Evolutionary conservation across 2,329 filamentous ascomycete species (phyloP), one percentile per base, ranked within the genome.

Genomic region (Neospermospora avenae): DNA sequence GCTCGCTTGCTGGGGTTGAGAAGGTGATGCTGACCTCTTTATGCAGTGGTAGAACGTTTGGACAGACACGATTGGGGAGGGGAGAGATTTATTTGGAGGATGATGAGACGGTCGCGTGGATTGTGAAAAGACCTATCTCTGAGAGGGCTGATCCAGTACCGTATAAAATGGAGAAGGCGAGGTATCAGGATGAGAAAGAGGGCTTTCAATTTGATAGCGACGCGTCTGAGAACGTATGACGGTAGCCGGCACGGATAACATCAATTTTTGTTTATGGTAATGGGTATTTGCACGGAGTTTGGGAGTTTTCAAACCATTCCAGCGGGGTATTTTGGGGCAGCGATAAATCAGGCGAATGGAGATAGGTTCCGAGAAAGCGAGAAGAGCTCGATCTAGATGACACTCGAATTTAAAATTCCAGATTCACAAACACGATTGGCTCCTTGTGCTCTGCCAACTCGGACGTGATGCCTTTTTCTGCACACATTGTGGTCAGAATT

Each of bases 51-150:
- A 57, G 35, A 13, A 25, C 24, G 5, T 59, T 52, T 20, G 11
- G 51, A 22, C 25, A 39, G 5, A 39, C 44, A 34, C 37, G 49
- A 44, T 11, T 24, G 6, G 18, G 49, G 18, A 44, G 59, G 45
- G 62, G 68, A 39, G 59, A 61, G 24, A 70, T 70, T 13, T 68
- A 61, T 31, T 63, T 69, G 22, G 57, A 64, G n/a, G 65, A 68
- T 18, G 65, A 70, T 24, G 66, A 68, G 25, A 58, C 51, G 7
- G 35, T 60, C 5, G 39, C 60, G 13, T 67, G 61, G 14, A 60
- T 67, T 20, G 55, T 66, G 10, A 63, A 65, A 42, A 63, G 55
- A 25, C 65, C 65, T 22, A 59, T 60, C 7, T 46, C 41, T 3
- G 35, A 63, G 16, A 59, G 60, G 13, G 53, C 53, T 3, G 39